A percentile compares a stretch with the other conserved stretches of the same genome.
Conservation (phyloP, 345 rosid genomes). For the Eucalyptus tenuipes region DNA sequence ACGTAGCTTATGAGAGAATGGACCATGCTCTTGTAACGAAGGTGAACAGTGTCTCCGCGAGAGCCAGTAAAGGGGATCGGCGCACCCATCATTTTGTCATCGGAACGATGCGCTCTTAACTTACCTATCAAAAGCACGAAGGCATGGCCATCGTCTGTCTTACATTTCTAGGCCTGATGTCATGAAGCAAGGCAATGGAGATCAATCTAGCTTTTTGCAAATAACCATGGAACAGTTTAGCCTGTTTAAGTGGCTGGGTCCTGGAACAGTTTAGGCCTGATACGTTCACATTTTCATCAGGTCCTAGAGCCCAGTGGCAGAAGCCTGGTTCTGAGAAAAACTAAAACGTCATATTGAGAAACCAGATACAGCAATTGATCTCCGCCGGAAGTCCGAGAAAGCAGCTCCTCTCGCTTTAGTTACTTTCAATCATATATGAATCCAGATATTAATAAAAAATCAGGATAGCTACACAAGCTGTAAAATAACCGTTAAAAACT, state of each 20-base stretch:
- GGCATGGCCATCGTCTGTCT: too few species aligned
- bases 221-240: neutral
- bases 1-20: neutral
- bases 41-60: neutral
- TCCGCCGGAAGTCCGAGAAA: slow-evolving; percentile 43
- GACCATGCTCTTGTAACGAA: neutral
- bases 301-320: neutral
- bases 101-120: rapidly evolving
- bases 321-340: neutral
- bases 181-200: neutral
- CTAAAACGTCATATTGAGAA: neutral
- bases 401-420: neutral
- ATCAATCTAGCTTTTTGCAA: neutral
- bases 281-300: neutral
- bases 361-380: slow-evolving; percentile 39
- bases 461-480: neutral
- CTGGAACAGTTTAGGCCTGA: too few species aligned
- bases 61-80: neutral
- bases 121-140: too few species aligned
- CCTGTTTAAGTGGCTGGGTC: neutral
- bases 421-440: neutral
- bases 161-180: neutral
- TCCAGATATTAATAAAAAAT: neutral
- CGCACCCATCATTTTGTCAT: too few species aligned
- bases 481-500: neutral